Conservation (phyloP, 1,139 yeast genomes). For the Yamadazyma mexicana region DNA sequence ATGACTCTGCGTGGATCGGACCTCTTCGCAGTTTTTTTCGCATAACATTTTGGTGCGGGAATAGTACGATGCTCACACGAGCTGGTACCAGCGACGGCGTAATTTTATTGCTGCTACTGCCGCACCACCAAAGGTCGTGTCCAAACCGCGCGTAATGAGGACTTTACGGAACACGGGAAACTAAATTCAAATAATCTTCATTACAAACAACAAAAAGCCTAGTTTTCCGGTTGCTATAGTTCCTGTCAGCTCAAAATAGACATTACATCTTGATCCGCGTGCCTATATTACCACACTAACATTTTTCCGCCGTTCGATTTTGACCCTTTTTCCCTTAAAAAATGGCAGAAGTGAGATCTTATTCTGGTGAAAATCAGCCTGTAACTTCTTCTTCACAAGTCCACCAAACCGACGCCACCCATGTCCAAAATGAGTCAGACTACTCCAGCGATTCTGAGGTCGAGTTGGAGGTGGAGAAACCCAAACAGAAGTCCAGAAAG, state of each 20-base stretch:
- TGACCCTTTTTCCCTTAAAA: neutral
- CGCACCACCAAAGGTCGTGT: neutral
- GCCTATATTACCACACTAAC: too few relatives aligned
- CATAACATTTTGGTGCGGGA: too few relatives aligned
- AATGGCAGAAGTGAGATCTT: neutral
- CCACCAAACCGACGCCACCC: neutral
- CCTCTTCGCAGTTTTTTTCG: slow-evolving; percentile 1
- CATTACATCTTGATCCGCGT: too few relatives aligned
- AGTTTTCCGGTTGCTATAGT: too few relatives aligned
- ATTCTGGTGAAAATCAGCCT: neutral
- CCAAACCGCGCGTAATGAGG: neutral
- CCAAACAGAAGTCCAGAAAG: slow-evolving; percentile 44
- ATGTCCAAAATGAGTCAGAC: slow-evolving; percentile 2
- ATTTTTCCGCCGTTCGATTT: too few relatives aligned
- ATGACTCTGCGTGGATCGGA: slow-evolving; percentile 1
- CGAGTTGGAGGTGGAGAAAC: slow-evolving; percentile 15
- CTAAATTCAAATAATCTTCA: neutral
- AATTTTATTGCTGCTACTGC: too few relatives aligned
- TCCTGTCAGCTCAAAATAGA: too few relatives aligned
- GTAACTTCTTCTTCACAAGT: neutral
- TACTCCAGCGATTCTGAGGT: slow-evolving; percentile 5
- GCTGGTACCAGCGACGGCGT: too few relatives aligned
- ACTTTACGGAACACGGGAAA: neutral
- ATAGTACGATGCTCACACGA: too few relatives aligned
- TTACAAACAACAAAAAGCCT: too few relatives aligned